Base-by-base conservation (phyloP, 805 yeast species). In the Pichia nanzhaoensis region DNA sequence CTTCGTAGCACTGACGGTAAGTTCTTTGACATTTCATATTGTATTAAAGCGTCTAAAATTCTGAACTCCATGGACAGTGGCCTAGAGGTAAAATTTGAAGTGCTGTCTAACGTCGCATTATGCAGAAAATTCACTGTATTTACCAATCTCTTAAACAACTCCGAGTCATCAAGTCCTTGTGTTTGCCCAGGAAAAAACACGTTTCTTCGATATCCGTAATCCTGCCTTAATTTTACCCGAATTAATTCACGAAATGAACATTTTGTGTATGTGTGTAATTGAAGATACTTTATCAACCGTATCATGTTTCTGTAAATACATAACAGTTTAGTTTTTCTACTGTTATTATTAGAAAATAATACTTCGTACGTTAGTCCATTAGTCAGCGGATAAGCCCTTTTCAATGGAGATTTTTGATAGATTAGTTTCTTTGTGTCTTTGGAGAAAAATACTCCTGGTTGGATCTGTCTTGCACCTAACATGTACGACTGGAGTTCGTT, bases 91-190 rank as follows among this genome's bases (percentile, higher is more conserved):
- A 33, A 24, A 20, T 48, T 41, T 12, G 24, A n/a, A 5, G 20
- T 41, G 6, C 27, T 27, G 30, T 44, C 41, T n/a, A 50, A 41
- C 33, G 58, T 50, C 2, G 61, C 54, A 44, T 61, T 61, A 31
- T 55, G 51, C 6, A 58, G 37, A 41, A 61, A 59, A 36, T 56
- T 55, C 12, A 61, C 37, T 1, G 63, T 52, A 32, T 58, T 57
- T 3, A 56, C 40, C 5, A 53, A 33, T 16, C 64, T 37, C 12
- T 34, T 8, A 8, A 46, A 32, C 4, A 56, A 7, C 31, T 55
- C 55, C 10, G 28, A 24, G 9, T 42, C 41, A 9, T 41, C 39
- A 3, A 45, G 17, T 22, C 55, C 31, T 7, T 37, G 17, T 10
- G 8, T 14, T 8, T 24, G 14, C 19, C 19, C n/a, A 9, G 35